Base-by-base conservation (phyloP, 306 rosid genomes). In the Vachellia collinsii region DNA sequence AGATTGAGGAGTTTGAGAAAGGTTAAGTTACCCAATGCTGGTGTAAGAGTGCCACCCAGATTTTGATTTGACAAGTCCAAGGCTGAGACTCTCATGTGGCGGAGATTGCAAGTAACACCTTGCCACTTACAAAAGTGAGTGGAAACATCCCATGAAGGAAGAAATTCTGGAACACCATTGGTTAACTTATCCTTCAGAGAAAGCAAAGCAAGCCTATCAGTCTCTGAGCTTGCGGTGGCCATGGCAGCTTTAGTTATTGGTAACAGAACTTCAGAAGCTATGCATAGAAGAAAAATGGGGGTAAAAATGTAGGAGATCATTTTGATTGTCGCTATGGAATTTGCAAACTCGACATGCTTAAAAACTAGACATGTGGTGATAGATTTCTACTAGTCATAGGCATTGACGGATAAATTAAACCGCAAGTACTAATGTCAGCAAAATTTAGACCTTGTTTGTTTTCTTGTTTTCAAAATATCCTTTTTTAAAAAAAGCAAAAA, bases 101-200 rank as follows among this genome's bases (percentile, higher is more conserved):
- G 86, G 3, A 7, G 68, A 13, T 53, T 23, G n/a, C 85, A 82
- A 59, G 4, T 10, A 50, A 82, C 85, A 2, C 81, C 85, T 48
- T 82, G 42, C 85, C 78, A 82, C 11, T 77, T 46, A 50, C 78
- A 77, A 11, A 82, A 82, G 54, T 61, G 81, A 11, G 48, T 43
- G 66, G 85, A 81, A 0, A 81, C 12, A 22, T 85, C 81, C 88
- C 88, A 85, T 72, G 85, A 77, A 46, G 82, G 80, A 0, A 85
- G 53, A 67, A 85, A 34, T 29, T 73, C 19, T 3, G 80, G 75
- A 3, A 25, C 3, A 3, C 80, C 78, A 46, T 77, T 77, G 14
- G 74, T 85, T n/a, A 81, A 68, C 20, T 77, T 81, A 7, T 81
- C 75, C 7, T 85, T 77, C 16, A 46, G 16, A 46, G 51, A 3